Percentiles rank a stretch among this genome's conserved stretches.
Evolutionary conservation across 495 filamentous ascomycete species (phyloP).

Genomic region (Podospora australis): DNA sequence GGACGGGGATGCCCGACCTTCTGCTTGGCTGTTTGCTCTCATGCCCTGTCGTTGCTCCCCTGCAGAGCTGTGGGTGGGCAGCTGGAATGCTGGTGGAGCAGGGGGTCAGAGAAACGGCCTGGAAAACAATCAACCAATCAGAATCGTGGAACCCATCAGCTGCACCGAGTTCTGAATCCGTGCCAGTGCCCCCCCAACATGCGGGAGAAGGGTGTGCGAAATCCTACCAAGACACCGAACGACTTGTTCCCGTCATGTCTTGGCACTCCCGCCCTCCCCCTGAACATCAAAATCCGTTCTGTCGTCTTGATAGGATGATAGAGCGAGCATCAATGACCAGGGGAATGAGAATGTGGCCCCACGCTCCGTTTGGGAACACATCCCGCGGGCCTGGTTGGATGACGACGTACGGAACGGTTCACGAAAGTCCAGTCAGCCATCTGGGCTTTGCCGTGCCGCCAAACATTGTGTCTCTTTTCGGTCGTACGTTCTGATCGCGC

Average conservation of each 20-base stretch:
- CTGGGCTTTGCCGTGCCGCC: not conserved
- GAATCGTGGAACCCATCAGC: not conserved
- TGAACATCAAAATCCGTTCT: not conserved
- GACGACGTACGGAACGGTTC: conserved; percentile 3
- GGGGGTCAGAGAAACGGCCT: conserved; percentile 8
- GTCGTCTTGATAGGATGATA: not conserved
- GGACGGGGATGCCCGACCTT: not conserved
- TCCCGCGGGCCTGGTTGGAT: conserved; percentile 18
- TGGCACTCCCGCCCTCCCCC: not conserved
- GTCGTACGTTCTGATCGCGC: conserved; percentile 6
- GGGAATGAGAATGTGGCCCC: not conserved
- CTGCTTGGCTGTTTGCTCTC: conserved; percentile 1
- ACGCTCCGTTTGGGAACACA: conserved; percentile 1
- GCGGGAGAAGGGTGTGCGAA: too few species aligned
- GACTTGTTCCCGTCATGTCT: conserved; percentile 2
- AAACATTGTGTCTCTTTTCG: not conserved
- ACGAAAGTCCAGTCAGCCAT: not conserved
- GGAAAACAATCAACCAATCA: conserved; percentile 14
- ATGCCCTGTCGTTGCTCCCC: too few species aligned
- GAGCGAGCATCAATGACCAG: not conserved
- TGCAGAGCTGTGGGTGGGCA: too few species aligned
- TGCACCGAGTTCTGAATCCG: conserved; percentile 20
- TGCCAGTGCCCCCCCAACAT: conserved; percentile 10
- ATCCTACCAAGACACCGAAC: conserved; percentile 8
- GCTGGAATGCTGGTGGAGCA: not conserved